A percentile compares a stretch with the other conserved stretches of the same genome.
These are phyloP conservation scores for Juncus inflexus DNA, from an alignment of 176 grass and related monocot genomes.

Conservation along the genomic window DNA sequence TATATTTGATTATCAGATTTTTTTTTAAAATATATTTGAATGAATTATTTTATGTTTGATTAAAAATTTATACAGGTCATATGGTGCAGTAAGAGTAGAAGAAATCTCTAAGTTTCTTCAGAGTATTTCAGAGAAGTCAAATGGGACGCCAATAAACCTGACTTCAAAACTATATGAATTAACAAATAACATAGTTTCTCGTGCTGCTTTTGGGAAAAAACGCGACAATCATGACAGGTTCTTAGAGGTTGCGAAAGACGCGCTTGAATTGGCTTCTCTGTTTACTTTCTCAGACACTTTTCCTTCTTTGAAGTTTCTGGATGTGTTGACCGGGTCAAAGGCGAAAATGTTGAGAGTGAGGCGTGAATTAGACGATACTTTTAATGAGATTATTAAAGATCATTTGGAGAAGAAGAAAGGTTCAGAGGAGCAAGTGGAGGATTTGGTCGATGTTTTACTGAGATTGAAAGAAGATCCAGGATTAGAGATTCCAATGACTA, in stretches of 20 bases:
- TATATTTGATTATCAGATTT: too few relatives aligned
- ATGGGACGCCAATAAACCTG: not conserved
- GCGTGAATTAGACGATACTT: not conserved
- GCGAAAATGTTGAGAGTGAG: not conserved
- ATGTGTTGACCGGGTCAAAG: not conserved
- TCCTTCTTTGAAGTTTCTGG: conserved; percentile 3
- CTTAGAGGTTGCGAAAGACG: not conserved
- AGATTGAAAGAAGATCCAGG: conserved; percentile 24
- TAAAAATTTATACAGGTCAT: not conserved
- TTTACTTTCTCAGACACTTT: conserved; percentile 5
- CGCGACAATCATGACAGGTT: conserved; percentile 5
- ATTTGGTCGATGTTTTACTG: conserved; percentile 36
- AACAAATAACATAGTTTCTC: not conserved
- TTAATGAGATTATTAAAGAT: not conserved
- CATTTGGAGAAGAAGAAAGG: conserved; percentile 1
- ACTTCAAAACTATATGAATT: not conserved
- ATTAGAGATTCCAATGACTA: conserved; percentile 26
- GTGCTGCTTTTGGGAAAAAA: not conserved
- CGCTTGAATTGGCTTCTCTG: too few relatives aligned
- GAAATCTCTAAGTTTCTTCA: conserved; percentile 14
- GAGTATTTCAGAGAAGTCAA: not conserved
- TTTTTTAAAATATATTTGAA: too few relatives aligned
- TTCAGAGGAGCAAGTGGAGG: conserved; percentile 7
- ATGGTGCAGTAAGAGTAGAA: conserved; percentile 2
- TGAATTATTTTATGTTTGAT: too few relatives aligned